Conservation (phyloP, 2,329 filamentous ascomycete genomes). For the Dactylonectria estremocensis region DNA sequence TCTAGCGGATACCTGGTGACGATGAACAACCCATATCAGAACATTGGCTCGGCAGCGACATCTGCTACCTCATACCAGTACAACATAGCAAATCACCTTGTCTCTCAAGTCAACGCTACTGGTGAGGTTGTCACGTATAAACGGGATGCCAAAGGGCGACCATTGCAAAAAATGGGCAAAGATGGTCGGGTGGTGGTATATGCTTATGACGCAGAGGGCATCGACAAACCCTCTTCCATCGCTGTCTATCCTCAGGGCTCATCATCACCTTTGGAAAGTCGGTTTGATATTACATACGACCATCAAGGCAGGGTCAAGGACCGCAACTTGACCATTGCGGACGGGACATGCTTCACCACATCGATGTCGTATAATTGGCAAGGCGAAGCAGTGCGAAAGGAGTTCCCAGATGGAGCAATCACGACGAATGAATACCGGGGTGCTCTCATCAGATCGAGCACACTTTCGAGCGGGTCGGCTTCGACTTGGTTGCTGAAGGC, state of each 20-base stretch:
- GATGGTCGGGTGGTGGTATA: constrained; percentile 1
- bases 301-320: not conserved
- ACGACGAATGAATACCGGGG: constrained; percentile 8
- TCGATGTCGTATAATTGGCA: constrained; percentile 12
- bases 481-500: not conserved
- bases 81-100: not conserved
- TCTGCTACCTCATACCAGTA: constrained; percentile 1
- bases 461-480: not conserved
- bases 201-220: not conserved
- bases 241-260: not conserved
- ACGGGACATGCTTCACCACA: not conserved
- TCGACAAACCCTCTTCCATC: constrained; percentile 1
- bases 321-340: not conserved
- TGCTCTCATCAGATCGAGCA: not conserved
- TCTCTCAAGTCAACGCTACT: not conserved
- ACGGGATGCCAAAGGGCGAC: constrained; percentile 6
- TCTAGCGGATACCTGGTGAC: not conserved
- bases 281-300: constrained; percentile 1
- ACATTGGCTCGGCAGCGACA: not conserved
- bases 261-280: not conserved
- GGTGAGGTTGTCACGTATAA: constrained; percentile 1
- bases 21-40: constrained; percentile 1
- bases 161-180: not conserved
- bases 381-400: constrained; percentile 7
- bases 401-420: not conserved